Conservation (phyloP, 768 basidiomycete species). For the Termitomyces sp. region DNA sequence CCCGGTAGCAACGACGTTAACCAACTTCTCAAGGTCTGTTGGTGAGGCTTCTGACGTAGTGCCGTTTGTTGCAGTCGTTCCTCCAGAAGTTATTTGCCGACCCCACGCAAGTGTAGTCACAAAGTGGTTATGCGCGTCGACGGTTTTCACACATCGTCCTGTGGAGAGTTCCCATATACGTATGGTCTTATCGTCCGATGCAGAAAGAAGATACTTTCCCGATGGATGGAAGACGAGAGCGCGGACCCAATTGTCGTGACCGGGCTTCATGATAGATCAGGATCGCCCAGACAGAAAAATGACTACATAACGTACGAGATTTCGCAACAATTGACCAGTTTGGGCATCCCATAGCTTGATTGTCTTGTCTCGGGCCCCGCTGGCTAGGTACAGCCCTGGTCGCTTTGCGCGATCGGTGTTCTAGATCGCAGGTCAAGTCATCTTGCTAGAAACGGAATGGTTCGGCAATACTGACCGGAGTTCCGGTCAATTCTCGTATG, state of each 20-base stretch:
- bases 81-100: slow-evolving; percentile 41
- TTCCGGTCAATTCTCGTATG: slow-evolving; percentile 71
- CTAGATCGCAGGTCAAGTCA: slow-evolving; percentile 22
- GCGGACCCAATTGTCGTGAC: slow-evolving; percentile 90
- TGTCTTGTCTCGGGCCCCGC: slow-evolving; percentile 86
- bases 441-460: slow-evolving; percentile 3
- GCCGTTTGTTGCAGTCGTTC: slow-evolving; percentile 29
- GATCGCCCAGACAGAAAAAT: slow-evolving; percentile 5
- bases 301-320: slow-evolving; percentile 51
- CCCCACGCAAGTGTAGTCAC: slow-evolving; percentile 83
- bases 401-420: slow-evolving; percentile 47
- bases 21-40: slow-evolving; percentile 49
- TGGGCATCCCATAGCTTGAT: slow-evolving; percentile 89
- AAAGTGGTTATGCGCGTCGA: slow-evolving; percentile 86
- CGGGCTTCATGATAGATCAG: slow-evolving; percentile 36
- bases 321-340: slow-evolving; percentile 76
- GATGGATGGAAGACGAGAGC: slow-evolving; percentile 86
- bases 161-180: slow-evolving; percentile 86
- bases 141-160: slow-evolving; percentile 79
- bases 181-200: slow-evolving; percentile 88
- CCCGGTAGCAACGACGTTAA: slow-evolving; percentile 66
- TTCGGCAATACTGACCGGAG: slow-evolving; percentile 43
- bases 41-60: slow-evolving; percentile 12
- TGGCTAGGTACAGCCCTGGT: slow-evolving; percentile 60
- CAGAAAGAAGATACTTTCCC: slow-evolving; percentile 87